Percentiles rank a stretch among this genome's conserved stretches.
phyloP scores from a whole-genome alignment of 306 rosid genomes.

The Oemleria cerasiformis region DNA sequence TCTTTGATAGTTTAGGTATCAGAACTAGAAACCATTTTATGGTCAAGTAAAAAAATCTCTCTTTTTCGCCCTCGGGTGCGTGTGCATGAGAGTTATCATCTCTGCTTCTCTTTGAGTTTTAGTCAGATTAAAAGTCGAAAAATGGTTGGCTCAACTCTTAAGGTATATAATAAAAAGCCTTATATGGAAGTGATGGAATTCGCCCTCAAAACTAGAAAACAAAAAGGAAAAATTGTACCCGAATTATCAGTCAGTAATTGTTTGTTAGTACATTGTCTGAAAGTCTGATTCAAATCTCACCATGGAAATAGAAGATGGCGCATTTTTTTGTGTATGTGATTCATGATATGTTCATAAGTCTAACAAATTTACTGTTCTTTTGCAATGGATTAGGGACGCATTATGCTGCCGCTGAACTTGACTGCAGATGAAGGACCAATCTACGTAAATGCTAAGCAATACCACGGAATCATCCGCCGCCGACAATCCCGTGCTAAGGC shows the following conservation, averaged over 20 bases:
- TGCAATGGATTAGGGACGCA: slow-evolving; percentile 64
- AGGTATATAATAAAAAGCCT: background rate
- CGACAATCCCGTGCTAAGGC: slow-evolving; percentile 91
- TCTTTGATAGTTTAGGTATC: background rate
- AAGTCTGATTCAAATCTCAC: background rate
- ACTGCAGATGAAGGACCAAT: slow-evolving; percentile 83
- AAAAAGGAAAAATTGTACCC: background rate
- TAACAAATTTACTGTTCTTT: slow-evolving; percentile 20
- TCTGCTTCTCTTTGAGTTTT: slow-evolving; percentile 2
- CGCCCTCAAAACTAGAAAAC: background rate
- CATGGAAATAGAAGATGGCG: background rate
- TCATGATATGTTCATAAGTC: slow-evolving; percentile 6
- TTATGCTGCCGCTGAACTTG: slow-evolving; percentile 85
- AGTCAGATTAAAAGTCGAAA: background rate
- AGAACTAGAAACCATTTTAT: background rate
- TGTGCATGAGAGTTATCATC: background rate
- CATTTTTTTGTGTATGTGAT: background rate
- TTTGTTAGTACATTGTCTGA: background rate
- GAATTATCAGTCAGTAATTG: background rate
- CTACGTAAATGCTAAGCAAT: slow-evolving; percentile 95
- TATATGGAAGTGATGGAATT: background rate
- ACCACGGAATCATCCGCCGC: slow-evolving; percentile 90
- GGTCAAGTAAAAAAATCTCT: background rate
- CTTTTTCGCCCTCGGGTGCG: background rate
- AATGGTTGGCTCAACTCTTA: background rate